Percentiles rank a stretch among this genome's conserved stretches.
phyloP scores from a whole-genome alignment of 257 asterid species.

The Solanum piurae region DNA sequence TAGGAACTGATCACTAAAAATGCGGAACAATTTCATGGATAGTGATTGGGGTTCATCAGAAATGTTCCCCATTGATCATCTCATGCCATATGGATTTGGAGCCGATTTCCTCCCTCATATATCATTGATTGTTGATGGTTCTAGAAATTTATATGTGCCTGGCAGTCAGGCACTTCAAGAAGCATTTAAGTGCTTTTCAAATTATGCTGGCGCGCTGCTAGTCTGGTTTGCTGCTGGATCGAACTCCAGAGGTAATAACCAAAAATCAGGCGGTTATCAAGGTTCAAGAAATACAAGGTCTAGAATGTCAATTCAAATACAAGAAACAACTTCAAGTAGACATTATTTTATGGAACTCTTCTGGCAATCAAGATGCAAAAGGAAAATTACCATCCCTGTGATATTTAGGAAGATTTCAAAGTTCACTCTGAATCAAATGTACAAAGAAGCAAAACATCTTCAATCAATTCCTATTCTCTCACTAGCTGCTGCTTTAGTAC shows the following conservation, averaged over 20 bases:
- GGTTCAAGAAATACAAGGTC: constrained; percentile 23
- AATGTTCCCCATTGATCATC: constrained; percentile 48
- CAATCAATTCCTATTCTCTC: constrained; percentile 55
- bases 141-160: constrained; percentile 41
- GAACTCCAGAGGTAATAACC: constrained; percentile 23
- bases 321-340: constrained; percentile 30
- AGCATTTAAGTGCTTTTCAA: constrained; percentile 62
- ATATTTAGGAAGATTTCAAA: constrained; percentile 43
- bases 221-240: constrained; percentile 62
- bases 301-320: constrained; percentile 22
- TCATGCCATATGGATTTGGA: constrained; percentile 38
- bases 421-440: constrained; percentile 43
- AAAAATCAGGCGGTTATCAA: constrained; percentile 16
- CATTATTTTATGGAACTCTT: constrained; percentile 30
- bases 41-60: constrained; percentile 41
- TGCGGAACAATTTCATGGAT: constrained; percentile 43
- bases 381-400: constrained; percentile 27
- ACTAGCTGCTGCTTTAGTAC: constrained; percentile 64
- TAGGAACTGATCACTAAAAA: constrained; percentile 1
- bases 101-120: constrained; percentile 38
- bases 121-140: constrained; percentile 38
- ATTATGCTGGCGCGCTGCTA: constrained; percentile 56
- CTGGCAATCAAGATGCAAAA: constrained; percentile 25
- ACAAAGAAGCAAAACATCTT: constrained; percentile 48
- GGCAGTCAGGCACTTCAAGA: constrained; percentile 67